phyloP scores from a whole-genome alignment of 2,329 filamentous ascomycete species.

The Pseudofabraea citricarpa region DNA sequence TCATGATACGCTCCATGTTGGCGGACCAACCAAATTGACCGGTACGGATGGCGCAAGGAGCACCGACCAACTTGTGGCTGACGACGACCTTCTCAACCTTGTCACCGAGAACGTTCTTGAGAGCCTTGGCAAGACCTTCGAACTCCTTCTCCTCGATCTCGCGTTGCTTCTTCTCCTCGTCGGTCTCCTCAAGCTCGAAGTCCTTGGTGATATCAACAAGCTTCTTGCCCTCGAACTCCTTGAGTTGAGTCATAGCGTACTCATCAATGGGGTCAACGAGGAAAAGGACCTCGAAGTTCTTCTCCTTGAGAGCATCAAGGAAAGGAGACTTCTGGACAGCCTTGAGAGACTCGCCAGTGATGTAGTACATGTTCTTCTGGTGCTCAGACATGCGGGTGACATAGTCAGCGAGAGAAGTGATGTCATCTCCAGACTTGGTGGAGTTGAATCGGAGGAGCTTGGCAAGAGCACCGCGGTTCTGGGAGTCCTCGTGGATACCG shows the following conservation, averaged over 20 bases:
- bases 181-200: conserved; percentile 99
- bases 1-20: conserved; percentile 99
- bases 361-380: conserved; percentile 99
- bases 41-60: conserved; percentile 97
- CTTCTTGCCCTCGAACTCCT: conserved; percentile 99
- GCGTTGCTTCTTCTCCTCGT: conserved; percentile 96
- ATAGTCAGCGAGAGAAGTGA: conserved; percentile 93
- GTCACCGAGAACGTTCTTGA: conserved; percentile 99
- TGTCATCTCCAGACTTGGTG: conserved; percentile 96
- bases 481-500: conserved; percentile 98
- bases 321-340: conserved; percentile 97
- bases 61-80: conserved; percentile 90
- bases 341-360: conserved; percentile 99
- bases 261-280: conserved; percentile 86
- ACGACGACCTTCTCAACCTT: conserved; percentile 99
- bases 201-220: conserved; percentile 99
- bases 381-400: conserved; percentile 99
- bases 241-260: conserved; percentile 42
- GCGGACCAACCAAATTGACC: conserved; percentile 99
- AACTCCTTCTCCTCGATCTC: conserved; percentile 98
- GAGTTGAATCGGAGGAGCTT: conserved; percentile 99
- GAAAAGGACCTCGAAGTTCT: conserved; percentile 99
- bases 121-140: conserved; percentile 87
- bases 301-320: conserved; percentile 97
- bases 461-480: conserved; percentile 88